phyloP scores from a whole-genome alignment of 2,329 filamentous ascomycete genomes.

The Phialophora tarda region DNA sequence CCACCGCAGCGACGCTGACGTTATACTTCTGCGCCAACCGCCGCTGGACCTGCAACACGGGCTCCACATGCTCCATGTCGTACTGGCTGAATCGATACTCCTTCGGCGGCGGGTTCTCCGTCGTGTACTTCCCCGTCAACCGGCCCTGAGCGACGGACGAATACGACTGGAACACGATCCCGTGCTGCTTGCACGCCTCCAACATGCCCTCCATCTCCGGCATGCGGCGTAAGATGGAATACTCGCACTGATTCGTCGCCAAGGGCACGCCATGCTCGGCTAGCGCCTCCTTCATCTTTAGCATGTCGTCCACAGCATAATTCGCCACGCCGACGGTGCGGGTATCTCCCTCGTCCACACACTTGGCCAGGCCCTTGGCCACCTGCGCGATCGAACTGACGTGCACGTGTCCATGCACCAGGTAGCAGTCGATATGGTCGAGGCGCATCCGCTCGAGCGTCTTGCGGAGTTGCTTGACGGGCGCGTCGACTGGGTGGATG shows the following conservation, averaged over 20 bases:
- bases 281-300: constrained; percentile 51
- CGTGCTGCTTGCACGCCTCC: constrained; percentile 48
- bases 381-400: too few species aligned
- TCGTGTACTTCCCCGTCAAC: too few species aligned
- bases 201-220: constrained; percentile 51
- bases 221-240: constrained; percentile 49
- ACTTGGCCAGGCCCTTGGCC: too few species aligned
- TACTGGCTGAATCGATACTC: constrained; percentile 51
- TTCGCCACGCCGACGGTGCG: too few species aligned
- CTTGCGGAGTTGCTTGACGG: too few species aligned
- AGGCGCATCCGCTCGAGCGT: too few species aligned
- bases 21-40: constrained; percentile 46
- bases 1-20: constrained; percentile 48
- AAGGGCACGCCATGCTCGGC: constrained; percentile 48
- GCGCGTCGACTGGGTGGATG: too few species aligned
- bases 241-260: constrained; percentile 55
- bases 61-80: constrained; percentile 52
- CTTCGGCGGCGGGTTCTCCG: constrained; percentile 47
- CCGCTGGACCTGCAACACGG: constrained; percentile 46
- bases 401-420: too few species aligned
- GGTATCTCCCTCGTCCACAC: too few species aligned
- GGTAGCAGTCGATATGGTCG: too few species aligned
- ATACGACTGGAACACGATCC: constrained; percentile 53
- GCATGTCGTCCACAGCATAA: too few species aligned
- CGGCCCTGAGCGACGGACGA: constrained; percentile 50